Evolutionary conservation across 805 yeast genomes (phyloP).

Genomic region (Ogataea angusta): DNA sequence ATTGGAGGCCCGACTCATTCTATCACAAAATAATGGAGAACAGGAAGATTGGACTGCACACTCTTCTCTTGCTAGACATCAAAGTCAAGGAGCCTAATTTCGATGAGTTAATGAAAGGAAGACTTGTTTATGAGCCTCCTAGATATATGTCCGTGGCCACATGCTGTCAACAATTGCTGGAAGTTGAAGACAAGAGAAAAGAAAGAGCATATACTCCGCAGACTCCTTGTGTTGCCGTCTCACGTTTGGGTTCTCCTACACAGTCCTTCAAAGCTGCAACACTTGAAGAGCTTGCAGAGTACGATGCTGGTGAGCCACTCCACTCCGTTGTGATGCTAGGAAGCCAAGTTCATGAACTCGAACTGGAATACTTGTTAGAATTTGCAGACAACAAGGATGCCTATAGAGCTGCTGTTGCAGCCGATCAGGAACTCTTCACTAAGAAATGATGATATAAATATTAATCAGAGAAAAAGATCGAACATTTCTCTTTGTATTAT

Average conservation of each 20-base stretch:
- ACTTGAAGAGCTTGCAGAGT: slow-evolving; percentile 67
- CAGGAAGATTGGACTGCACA: slow-evolving; percentile 86
- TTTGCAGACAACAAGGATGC: slow-evolving; percentile 61
- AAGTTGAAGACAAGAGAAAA: slow-evolving; percentile 74
- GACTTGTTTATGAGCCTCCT: slow-evolving; percentile 92
- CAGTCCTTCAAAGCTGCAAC: slow-evolving; percentile 87
- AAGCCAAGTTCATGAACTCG: slow-evolving; percentile 90
- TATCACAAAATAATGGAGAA: slow-evolving; percentile 87
- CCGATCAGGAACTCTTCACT: slow-evolving; percentile 60
- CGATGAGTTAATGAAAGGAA: slow-evolving; percentile 90
- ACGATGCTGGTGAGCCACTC: slow-evolving; percentile 91
- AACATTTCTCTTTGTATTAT: no score
- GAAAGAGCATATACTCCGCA: slow-evolving; percentile 78
- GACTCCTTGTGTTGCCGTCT: slow-evolving; percentile 92
- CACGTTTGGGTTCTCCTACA: slow-evolving; percentile 83
- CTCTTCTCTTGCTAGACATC: slow-evolving; percentile 82
- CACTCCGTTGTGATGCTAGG: slow-evolving; percentile 91
- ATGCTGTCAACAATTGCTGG: slow-evolving; percentile 84
- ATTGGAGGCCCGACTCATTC: slow-evolving; percentile 96
- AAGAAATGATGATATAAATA: background rate
- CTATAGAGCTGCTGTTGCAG: slow-evolving; percentile 44
- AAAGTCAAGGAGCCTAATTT: slow-evolving; percentile 96
- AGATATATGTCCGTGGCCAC: slow-evolving; percentile 91
- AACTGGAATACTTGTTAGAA: slow-evolving; percentile 76
- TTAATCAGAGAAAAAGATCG: no score